Conservation (phyloP, 768 basidiomycete genomes). For the Lentinula boryana region DNA sequence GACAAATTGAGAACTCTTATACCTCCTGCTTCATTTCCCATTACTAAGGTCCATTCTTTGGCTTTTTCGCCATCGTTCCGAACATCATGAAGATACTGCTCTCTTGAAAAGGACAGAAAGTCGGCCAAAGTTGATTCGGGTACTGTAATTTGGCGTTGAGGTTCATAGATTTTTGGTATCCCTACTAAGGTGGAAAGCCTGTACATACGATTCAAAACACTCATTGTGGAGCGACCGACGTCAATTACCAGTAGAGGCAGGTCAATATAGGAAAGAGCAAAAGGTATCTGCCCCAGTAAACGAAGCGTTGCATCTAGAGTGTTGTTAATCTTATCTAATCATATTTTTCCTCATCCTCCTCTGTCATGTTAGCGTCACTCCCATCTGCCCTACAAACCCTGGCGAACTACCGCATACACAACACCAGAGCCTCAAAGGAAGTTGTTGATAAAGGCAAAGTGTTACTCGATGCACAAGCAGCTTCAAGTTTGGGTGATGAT, state of each 20-base stretch:
- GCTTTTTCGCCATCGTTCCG: not conserved
- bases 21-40: conserved; percentile 99
- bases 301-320: not conserved
- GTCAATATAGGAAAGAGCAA: not conserved
- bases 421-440: conserved; percentile 47
- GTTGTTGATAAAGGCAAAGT: conserved; percentile 46
- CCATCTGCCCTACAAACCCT: conserved; percentile 24
- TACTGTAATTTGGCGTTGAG: conserved; percentile 1
- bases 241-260: not conserved
- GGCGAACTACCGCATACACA: conserved; percentile 28
- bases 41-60: conserved; percentile 75
- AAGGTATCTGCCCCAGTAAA: not conserved
- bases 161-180: not conserved
- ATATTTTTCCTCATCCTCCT: not conserved
- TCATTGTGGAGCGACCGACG: not conserved
- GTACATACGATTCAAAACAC: not conserved
- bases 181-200: not conserved
- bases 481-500: conserved; percentile 48
- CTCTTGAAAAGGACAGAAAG: not conserved
- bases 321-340: not conserved
- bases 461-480: conserved; percentile 42
- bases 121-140: not conserved
- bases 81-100: not conserved
- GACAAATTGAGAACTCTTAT: conserved; percentile 9
- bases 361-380: conserved; percentile 15